These are phyloP conservation scores for Lentinula novae-zelandiae DNA, from an alignment of 1,284 basidiomycete genomes.

Conservation along the genomic window DNA sequence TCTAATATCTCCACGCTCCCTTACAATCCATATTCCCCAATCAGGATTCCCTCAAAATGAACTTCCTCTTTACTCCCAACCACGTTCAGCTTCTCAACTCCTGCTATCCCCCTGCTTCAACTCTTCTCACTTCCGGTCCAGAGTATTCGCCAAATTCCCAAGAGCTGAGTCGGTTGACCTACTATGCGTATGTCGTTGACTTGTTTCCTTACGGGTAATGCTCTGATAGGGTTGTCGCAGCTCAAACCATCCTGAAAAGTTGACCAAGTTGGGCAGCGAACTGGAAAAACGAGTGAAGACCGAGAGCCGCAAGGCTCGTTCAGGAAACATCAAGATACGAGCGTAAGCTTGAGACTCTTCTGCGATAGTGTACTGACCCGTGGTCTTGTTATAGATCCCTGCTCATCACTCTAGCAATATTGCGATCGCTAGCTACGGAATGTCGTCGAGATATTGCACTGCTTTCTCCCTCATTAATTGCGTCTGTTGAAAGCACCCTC, in stretches of 20 bases:
- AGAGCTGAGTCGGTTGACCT: conserved; percentile 88
- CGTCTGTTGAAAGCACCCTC: conserved; percentile 70
- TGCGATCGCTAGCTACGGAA: conserved; percentile 84
- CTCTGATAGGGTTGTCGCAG: conserved; percentile 6
- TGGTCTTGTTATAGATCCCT: conserved; percentile 53
- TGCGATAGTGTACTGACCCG: neutral
- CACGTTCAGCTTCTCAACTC: conserved; percentile 85
- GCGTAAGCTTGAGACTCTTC: conserved; percentile 53
- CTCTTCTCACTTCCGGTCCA: conserved; percentile 71
- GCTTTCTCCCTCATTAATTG: conserved; percentile 76
- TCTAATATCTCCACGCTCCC: conserved; percentile 3
- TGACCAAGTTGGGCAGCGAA: conserved; percentile 82
- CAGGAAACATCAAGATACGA: conserved; percentile 73
- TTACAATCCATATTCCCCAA: neutral
- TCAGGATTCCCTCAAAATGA: conserved; percentile 27
- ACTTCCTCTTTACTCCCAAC: conserved; percentile 74
- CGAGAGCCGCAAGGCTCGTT: conserved; percentile 68
- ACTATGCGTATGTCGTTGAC: conserved; percentile 64
- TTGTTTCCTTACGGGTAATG: neutral
- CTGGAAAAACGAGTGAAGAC: conserved; percentile 74
- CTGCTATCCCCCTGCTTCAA: conserved; percentile 87
- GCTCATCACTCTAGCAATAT: conserved; percentile 84
- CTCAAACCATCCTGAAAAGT: conserved; percentile 85
- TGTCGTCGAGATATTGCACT: conserved; percentile 86
- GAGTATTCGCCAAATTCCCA: conserved; percentile 86